phyloP scores from a whole-genome alignment of 2,329 filamentous ascomycete species.

The Botrytis deweyae region DNA sequence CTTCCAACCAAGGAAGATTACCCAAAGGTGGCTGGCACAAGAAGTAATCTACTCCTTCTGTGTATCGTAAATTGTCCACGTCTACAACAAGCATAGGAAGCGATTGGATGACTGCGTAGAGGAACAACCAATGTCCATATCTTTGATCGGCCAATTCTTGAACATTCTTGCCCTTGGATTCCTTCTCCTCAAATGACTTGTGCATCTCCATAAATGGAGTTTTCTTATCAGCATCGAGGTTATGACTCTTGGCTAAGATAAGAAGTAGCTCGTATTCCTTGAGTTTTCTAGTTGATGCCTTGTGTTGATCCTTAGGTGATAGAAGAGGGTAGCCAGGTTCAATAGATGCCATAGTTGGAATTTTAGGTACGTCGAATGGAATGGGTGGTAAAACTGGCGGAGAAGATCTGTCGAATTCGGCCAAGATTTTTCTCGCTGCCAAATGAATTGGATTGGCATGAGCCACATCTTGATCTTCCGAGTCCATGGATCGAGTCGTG shows the following conservation, averaged over 20 bases:
- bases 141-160: slow-evolving; percentile 70
- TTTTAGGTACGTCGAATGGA: slow-evolving; percentile 80
- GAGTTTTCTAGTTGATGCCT: slow-evolving; percentile 68
- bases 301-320: slow-evolving; percentile 71
- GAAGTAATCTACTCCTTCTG: slow-evolving; percentile 77
- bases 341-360: slow-evolving; percentile 68
- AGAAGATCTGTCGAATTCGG: slow-evolving; percentile 84
- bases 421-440: slow-evolving; percentile 75
- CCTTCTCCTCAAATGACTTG: slow-evolving; percentile 67
- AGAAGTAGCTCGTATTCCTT: slow-evolving; percentile 76
- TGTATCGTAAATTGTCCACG: slow-evolving; percentile 66
- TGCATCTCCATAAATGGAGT: slow-evolving; percentile 68
- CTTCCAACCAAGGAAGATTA: slow-evolving; percentile 70
- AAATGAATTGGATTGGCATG: slow-evolving; percentile 43
- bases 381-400: slow-evolving; percentile 89
- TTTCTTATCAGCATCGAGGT: slow-evolving; percentile 64
- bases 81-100: slow-evolving; percentile 77
- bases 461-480: slow-evolving; percentile 54
- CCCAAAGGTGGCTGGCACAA: slow-evolving; percentile 73
- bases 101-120: slow-evolving; percentile 75
- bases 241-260: slow-evolving; percentile 78
- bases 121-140: slow-evolving; percentile 77
- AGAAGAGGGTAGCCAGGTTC: slow-evolving; percentile 62
- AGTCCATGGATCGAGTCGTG: slow-evolving; percentile 71
- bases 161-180: slow-evolving; percentile 61